Percentiles rank a stretch among this genome's conserved stretches.
Conservation (phyloP, 495 filamentous ascomycete species). For the Penicillium alfredii region DNA sequence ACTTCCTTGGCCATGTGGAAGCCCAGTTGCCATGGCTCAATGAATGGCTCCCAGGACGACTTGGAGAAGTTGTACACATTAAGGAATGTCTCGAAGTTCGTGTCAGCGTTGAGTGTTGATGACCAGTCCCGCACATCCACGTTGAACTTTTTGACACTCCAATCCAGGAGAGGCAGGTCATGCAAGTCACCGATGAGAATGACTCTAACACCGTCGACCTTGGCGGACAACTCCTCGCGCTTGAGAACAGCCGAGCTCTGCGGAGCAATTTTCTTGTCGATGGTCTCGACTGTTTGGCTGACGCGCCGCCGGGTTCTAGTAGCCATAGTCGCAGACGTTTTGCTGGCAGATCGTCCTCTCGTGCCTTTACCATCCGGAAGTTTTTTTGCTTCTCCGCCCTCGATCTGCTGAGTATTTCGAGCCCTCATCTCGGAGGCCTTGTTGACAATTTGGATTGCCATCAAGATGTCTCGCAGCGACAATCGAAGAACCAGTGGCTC, state of each 20-base stretch:
- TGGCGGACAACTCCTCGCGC: conserved; percentile 78
- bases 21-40: conserved; percentile 93
- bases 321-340: conserved; percentile 54
- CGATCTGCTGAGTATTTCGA: conserved; percentile 36
- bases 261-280: conserved; percentile 13
- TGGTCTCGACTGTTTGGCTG: conserved; percentile 29
- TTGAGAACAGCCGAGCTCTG: conserved; percentile 55
- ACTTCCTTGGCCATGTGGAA: conserved; percentile 80
- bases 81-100: conserved; percentile 82
- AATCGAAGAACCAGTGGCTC: conserved; percentile 90
- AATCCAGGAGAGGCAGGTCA: conserved; percentile 87
- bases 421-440: conserved; percentile 84
- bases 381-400: conserved; percentile 53
- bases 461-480: conserved; percentile 87
- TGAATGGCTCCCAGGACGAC: conserved; percentile 93
- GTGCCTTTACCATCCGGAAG: conserved; percentile 58
- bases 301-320: conserved; percentile 33
- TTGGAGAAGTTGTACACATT: conserved; percentile 99
- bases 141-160: conserved; percentile 87
- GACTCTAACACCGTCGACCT: conserved; percentile 81
- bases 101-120: conserved; percentile 76
- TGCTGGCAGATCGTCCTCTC: conserved; percentile 56
- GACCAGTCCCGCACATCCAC: conserved; percentile 87
- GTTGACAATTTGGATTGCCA: conserved; percentile 87
- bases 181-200: conserved; percentile 94